Base-by-base conservation (phyloP, 2,329 filamentous ascomycete genomes). In the Sphaerostilbella broomeana region DNA sequence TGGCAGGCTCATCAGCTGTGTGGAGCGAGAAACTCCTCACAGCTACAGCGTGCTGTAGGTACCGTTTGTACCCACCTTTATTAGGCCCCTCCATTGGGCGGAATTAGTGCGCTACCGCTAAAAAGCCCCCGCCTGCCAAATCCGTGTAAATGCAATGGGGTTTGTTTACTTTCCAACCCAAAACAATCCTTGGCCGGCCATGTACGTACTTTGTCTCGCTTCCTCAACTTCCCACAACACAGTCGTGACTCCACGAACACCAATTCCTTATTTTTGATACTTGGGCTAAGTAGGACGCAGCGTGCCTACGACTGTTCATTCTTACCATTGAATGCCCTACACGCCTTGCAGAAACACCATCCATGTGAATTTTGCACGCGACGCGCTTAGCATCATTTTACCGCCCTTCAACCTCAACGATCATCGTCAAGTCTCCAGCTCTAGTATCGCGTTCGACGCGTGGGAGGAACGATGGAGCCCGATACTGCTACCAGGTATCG, bases 401-500 rank as follows among this genome's bases (percentile, higher is more conserved):
- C 42, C 36, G 41, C 41, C 17, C 30, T 35, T 35, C 35, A 43
- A 42, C 28, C 42, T 33, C 32, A 30, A 31, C 28, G 35, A 31
- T 25, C 28, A 37, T 43, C 41, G 37, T 47, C 44, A 36, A 40
- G 40, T 44, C 39, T 51, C 37, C 43, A 40, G 42, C 51, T 46
- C 45, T 40, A 44, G 43, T 42, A 46, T 41, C 48, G 53, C 48
- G 45, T 47, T 27, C 36, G 17, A 48, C 47, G 50, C 53, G 50
- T 51, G 36, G 26, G 39, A 37, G n/a, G 46, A 57, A 52, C 55
- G 46, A 69, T 69, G 66, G 66, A 68, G 52, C 50, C 56, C 51
- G 64, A 69, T 49, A 53, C 55, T 32, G 53, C 56, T 40, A 61
- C 46, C 50, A 61, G 64, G 50, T 69, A 67, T 59, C 65, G 64